Evolutionary conservation across 2,329 filamentous ascomycete species (phyloP), one percentile per base, ranked within the genome.

Genomic region (Exophiala mesophila): DNA sequence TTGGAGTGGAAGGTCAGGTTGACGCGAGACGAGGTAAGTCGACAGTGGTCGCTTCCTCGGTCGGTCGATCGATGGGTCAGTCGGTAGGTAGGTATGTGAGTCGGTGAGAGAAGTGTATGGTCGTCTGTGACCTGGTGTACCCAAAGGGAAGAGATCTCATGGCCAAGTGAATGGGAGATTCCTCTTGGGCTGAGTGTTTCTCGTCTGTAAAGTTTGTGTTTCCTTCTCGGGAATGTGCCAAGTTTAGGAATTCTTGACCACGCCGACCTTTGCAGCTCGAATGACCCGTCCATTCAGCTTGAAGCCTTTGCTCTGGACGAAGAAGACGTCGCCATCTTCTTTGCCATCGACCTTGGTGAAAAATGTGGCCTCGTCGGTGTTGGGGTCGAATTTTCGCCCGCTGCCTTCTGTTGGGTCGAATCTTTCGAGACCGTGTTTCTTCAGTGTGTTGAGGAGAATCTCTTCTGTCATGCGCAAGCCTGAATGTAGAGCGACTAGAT

Each of bases 271-370:
- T 62, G 90, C 88, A 52, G 90, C 88, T 65, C 92, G 80, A 59
- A 98, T 69, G 44, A 95, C 76, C 49, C 92, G 77, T 47, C 90
- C 89, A 63, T 98, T 97, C 53, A 97, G 78, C 68, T 80, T 81
- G 74, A 95, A 98, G 40, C 92, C 92, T 76, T 95, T 97, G 68
- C 87, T 86, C 75, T 97, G 90, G 36, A 88, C 88, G 64, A 83
- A 81, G 71, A 97, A 92, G 60, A 96, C 86, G 42, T 81, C 85
- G 57, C 87, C 88, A 60, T 97, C 81, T 66, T 95, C 85, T 75
- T 94, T 94, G 55, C 80, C 88, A 39, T 82, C 77, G 71, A 88
- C 80, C 31, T 88, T 87, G 7, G 87, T 81, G 82, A 94, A 89
- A 70, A 97, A 97, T 16, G 87, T 92, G 26, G 92, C 92, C 74